A percentile compares a stretch with the other conserved stretches of the same genome.
These are phyloP conservation scores for Geosmithia flava DNA, from an alignment of 2,329 filamentous ascomycete species.

Conservation along the genomic window DNA sequence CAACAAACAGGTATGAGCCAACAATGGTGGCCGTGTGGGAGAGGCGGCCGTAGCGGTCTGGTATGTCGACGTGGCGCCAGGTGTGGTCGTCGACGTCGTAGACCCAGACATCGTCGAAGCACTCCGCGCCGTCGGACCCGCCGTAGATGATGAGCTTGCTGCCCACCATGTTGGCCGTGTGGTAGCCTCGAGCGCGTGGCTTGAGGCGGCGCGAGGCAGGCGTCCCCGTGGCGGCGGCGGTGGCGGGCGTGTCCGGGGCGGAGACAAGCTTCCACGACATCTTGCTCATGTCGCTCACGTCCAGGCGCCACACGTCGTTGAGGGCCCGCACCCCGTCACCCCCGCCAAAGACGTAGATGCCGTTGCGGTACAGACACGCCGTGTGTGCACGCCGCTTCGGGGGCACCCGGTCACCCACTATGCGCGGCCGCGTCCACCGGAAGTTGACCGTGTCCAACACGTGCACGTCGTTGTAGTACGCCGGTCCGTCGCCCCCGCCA, in stretches of 20 bases:
- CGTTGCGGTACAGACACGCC: slow-evolving; percentile 59
- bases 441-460: slow-evolving; percentile 61
- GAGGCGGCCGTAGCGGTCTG: slow-evolving; percentile 49
- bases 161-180: slow-evolving; percentile 62
- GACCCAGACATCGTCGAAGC: slow-evolving; percentile 63
- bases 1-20: slow-evolving; percentile 57
- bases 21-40: slow-evolving; percentile 59
- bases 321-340: slow-evolving; percentile 58
- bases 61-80: slow-evolving; percentile 48
- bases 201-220: slow-evolving; percentile 20
- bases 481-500: slow-evolving; percentile 56
- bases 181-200: slow-evolving; percentile 56
- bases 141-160: slow-evolving; percentile 62
- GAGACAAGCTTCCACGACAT: slow-evolving; percentile 59
- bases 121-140: slow-evolving; percentile 58
- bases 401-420: slow-evolving; percentile 44
- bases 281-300: slow-evolving; percentile 52
- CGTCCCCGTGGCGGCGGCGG: slow-evolving; percentile 5
- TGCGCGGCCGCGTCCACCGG: slow-evolving; percentile 50
- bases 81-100: slow-evolving; percentile 52
- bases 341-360: slow-evolving; percentile 61
- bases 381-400: slow-evolving; percentile 55
- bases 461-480: slow-evolving; percentile 62
- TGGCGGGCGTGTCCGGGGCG: slow-evolving; percentile 17
- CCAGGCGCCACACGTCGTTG: slow-evolving; percentile 62